Evolutionary conservation across 169 alveolate genomes (phyloP).

Genomic region (Amoebophrya sp.): DNA sequence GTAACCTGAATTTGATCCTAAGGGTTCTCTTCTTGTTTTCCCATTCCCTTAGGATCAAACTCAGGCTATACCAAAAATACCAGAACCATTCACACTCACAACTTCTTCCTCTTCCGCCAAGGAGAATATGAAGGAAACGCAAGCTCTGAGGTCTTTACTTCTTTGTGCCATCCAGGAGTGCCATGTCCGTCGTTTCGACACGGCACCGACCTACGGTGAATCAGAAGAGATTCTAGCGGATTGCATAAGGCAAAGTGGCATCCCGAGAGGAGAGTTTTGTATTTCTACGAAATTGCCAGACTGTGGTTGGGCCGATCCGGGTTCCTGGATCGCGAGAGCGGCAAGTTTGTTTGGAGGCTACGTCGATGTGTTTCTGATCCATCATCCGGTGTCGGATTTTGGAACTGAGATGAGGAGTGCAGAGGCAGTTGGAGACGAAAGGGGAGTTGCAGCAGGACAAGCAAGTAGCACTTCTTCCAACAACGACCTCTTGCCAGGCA

Average conservation of each 20-base stretch:
- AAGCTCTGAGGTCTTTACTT: no score
- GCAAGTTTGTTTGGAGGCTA: background rate
- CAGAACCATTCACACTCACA: no score
- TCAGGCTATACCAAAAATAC: no score
- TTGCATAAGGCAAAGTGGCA: background rate
- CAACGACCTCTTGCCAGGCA: no score
- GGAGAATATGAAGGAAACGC: no score
- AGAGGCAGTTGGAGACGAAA: background rate
- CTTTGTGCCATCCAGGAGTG: background rate
- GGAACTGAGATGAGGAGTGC: background rate
- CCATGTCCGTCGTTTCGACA: background rate
- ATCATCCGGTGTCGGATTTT: background rate
- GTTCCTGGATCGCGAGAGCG: background rate
- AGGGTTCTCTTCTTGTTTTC: no score
- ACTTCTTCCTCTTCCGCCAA: no score
- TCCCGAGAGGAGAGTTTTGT: background rate
- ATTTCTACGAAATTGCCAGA: background rate
- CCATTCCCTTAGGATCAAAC: no score
- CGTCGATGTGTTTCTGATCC: background rate
- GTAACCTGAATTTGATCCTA: no score
- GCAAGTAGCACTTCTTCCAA: background rate
- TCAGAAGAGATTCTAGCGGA: background rate
- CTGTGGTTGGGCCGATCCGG: background rate
- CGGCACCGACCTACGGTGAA: slow-evolving; percentile 12
- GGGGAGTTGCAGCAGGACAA: background rate